Evolutionary conservation across 129 eudicot genomes (phyloP).

Genomic region (Centaurea solstitialis): DNA sequence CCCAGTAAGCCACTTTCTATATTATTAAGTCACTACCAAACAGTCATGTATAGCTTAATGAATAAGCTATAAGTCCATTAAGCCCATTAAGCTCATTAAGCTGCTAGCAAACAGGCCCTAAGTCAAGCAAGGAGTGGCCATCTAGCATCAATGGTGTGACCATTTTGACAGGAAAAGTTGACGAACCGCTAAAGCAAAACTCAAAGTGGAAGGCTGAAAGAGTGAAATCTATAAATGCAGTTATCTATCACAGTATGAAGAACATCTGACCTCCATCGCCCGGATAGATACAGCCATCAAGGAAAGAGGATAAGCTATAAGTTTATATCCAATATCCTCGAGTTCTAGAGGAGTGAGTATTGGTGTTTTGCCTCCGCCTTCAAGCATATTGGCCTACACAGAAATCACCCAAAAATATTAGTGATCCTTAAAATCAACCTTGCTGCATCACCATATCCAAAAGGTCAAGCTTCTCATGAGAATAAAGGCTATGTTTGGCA

Average conservation of each 20-base stretch:
- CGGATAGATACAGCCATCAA: constrained; percentile 85
- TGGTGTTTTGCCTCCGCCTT: constrained; percentile 98
- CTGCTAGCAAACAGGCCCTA: too few species aligned
- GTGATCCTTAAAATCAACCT: not conserved
- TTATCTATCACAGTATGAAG: not conserved
- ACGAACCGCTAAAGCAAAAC: not conserved
- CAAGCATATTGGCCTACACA: constrained; percentile 94
- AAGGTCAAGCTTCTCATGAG: not conserved
- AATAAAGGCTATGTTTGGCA: not conserved
- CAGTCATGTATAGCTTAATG: too few species aligned
- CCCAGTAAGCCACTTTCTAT: too few species aligned
- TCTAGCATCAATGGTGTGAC: not conserved
- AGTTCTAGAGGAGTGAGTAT: constrained; percentile 87
- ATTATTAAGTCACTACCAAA: too few species aligned
- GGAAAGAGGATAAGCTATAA: constrained; percentile 93
- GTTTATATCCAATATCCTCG: constrained; percentile 77
- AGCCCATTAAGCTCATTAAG: too few species aligned
- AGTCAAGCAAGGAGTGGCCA: not conserved
- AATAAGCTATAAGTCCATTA: too few species aligned
- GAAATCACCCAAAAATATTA: not conserved
- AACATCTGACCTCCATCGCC: constrained; percentile 79
- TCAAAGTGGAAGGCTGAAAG: not conserved
- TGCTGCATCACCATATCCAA: not conserved
- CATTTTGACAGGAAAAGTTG: not conserved
- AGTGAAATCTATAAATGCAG: not conserved